phyloP scores from a whole-genome alignment of 495 filamentous ascomycete species.

The Hyaloscypha hepaticicola region DNA sequence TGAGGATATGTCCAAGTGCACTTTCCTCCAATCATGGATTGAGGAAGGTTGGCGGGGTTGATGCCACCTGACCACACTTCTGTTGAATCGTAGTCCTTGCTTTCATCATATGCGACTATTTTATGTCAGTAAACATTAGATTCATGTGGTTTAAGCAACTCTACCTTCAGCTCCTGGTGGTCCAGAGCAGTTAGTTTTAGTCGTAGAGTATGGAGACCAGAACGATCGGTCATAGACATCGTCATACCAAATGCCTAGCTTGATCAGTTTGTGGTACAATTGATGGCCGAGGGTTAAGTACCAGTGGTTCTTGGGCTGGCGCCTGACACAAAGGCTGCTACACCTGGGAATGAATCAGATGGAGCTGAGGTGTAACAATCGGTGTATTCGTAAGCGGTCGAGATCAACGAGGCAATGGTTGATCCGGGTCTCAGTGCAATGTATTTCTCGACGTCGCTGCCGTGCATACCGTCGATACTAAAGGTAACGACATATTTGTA shows the following conservation, averaged over 20 bases:
- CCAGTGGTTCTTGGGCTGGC: slow-evolving; percentile 37
- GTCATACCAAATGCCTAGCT: slow-evolving; percentile 37
- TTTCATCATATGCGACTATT: slow-evolving; percentile 34
- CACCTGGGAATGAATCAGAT: slow-evolving; percentile 39
- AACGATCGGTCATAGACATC: slow-evolving; percentile 36
- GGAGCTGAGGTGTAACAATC: slow-evolving; percentile 35
- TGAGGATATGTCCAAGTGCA: slow-evolving; percentile 37
- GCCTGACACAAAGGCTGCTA: slow-evolving; percentile 33
- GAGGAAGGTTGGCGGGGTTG: slow-evolving; percentile 36
- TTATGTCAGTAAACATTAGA: neutral
- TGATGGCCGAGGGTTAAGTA: neutral
- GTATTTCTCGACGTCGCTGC: slow-evolving; percentile 34
- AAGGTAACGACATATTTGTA: slow-evolving; percentile 37
- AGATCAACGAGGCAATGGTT: slow-evolving; percentile 32
- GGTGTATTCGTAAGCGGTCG: slow-evolving; percentile 35
- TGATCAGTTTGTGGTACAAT: neutral
- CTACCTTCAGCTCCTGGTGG: slow-evolving; percentile 34
- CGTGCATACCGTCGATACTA: slow-evolving; percentile 33
- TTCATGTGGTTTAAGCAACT: neutral
- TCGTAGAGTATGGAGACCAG: slow-evolving; percentile 26
- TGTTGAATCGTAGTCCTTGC: slow-evolving; percentile 32
- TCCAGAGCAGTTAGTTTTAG: slow-evolving; percentile 33
- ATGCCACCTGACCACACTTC: slow-evolving; percentile 38
- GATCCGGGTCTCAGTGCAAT: slow-evolving; percentile 32
- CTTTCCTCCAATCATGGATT: slow-evolving; percentile 31